Evolutionary conservation across 1,284 basidiomycete genomes (phyloP), one percentile per base, ranked within the genome.

Genomic region (Fomitopsis betulina): DNA sequence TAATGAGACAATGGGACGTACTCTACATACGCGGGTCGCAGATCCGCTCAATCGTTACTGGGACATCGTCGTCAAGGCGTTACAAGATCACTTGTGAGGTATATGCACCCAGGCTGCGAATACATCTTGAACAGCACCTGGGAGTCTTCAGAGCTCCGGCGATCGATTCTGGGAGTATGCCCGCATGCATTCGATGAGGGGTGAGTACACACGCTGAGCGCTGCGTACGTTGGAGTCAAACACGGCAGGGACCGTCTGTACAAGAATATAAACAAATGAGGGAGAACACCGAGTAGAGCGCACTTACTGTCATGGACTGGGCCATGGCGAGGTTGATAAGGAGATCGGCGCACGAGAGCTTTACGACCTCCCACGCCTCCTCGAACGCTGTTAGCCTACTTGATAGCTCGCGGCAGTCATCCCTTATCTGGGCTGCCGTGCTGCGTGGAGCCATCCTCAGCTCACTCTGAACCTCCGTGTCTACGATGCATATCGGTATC

Each of bases 321-420:
- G 70, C 70, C 60, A 72, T 64, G 10, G 63, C 62, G 17, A 70
- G 61, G 55, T 66, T 67, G 38, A 66, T 58, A 17, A 64, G 61
- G 27, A 72, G 63, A 38, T 62, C 62, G 1, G 60, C 53, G 55
- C 69, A 70, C 5, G 65, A 64, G 13, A 72, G 61, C 27, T 66
- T 60, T 15, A 70, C 65, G 53, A 68, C 57, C 52, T 72, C 67
- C 70, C 70, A 72, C 19, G 69, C 70, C 38, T 68, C 68, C 58
- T 70, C 68, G 57, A 72, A 72, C 19, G 65, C 67, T 23, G 58
- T 63, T 27, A 72, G 67, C 57, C 64, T 65, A 23, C 62, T 56
- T 15, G 49, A 56, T 32, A 72, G 63, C 19, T 65, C 64, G 39
- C 64, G 63, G 58, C 65, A 65, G 37, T 69, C 65, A 9, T 59